Percentiles rank a stretch among this genome's conserved stretches.
phyloP scores from a whole-genome alignment of 73 alveolate genomes.

The Paramecium caudatum region DNA sequence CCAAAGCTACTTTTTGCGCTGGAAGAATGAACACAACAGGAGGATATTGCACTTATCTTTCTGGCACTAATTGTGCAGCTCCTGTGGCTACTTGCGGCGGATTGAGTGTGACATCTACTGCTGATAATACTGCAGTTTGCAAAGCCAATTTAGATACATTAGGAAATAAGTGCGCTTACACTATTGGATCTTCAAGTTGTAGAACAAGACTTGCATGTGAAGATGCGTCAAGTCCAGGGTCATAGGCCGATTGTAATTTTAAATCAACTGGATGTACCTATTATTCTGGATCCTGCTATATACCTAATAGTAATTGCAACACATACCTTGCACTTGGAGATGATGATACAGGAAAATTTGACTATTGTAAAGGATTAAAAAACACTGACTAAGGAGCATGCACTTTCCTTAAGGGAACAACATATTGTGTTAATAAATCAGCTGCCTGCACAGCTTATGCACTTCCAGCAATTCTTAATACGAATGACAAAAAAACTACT shows the following conservation, averaged over 20 bases:
- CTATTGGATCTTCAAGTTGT: too few species aligned
- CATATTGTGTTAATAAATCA: neutral
- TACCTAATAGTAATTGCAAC: neutral
- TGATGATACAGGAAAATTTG: neutral
- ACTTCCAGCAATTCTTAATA: neutral
- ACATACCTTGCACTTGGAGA: neutral
- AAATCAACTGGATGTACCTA: neutral
- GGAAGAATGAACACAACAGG: too few species aligned
- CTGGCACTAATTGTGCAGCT: too few species aligned
- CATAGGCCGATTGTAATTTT: neutral
- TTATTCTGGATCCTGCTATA: neutral
- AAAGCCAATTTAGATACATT: too few species aligned
- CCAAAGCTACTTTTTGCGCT: neutral
- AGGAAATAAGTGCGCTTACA: too few species aligned
- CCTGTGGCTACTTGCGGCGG: too few species aligned
- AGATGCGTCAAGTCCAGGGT: too few species aligned
- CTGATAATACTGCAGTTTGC: too few species aligned
- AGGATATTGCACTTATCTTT: too few species aligned
- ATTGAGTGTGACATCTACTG: too few species aligned
- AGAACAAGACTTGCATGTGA: too few species aligned
- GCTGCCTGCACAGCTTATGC: neutral
- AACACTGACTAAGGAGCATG: neutral
- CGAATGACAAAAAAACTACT: too few species aligned
- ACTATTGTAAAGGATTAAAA: slow-evolving; percentile 3
- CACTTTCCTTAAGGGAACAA: neutral